Evolutionary conservation across 371 early-diverging fungal genomes (phyloP).

Genomic region (Mucor saturninus): DNA sequence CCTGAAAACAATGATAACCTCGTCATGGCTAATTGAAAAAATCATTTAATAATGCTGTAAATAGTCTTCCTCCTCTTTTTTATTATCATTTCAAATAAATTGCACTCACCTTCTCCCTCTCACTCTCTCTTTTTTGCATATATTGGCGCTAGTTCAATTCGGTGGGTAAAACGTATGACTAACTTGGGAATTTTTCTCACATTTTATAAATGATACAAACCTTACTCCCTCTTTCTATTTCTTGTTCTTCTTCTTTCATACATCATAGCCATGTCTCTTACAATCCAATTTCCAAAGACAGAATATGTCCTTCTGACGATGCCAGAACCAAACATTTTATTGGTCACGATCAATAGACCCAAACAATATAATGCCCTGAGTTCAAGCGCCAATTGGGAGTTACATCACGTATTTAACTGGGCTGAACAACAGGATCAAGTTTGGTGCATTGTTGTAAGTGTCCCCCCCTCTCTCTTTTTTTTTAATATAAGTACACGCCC

Average conservation of each 20-base stretch:
- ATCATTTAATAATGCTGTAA: neutral
- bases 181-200: no score
- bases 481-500: no score
- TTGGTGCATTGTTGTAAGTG: slow-evolving; percentile 53
- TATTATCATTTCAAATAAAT: neutral
- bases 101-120: no score
- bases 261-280: neutral
- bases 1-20: slow-evolving; percentile 19
- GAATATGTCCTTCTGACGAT: slow-evolving; percentile 36
- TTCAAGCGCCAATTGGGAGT: slow-evolving; percentile 49
- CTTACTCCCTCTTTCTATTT: neutral
- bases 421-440: slow-evolving; percentile 48
- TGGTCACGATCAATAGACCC: slow-evolving; percentile 54
- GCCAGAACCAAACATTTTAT: slow-evolving; percentile 45
- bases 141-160: neutral
- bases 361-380: slow-evolving; percentile 49
- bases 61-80: slow-evolving; percentile 2
- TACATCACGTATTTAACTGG: slow-evolving; percentile 46
- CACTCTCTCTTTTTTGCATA: neutral
- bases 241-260: neutral
- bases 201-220: no score
- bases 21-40: slow-evolving; percentile 21
- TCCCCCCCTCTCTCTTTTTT: no score
- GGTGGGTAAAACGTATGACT: no score
- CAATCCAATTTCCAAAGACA: slow-evolving; percentile 39